These are phyloP conservation scores for Stemphylium beticola DNA, from an alignment of 2,329 filamentous ascomycete species.

Conservation along the genomic window DNA sequence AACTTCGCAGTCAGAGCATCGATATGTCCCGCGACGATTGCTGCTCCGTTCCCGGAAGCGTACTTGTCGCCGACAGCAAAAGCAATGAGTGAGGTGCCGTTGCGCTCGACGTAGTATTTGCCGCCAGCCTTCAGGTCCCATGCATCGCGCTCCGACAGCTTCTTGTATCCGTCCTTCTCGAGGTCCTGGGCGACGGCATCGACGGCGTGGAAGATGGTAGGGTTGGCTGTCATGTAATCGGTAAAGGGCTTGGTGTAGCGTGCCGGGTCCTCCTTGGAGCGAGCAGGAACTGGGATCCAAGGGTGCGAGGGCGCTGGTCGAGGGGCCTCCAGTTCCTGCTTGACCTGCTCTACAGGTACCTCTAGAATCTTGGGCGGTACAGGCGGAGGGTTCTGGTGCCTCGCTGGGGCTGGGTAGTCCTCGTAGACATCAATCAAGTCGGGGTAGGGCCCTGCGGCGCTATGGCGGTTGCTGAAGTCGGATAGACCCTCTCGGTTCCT, in stretches of 20 bases:
- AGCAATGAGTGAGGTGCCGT: slow-evolving; percentile 83
- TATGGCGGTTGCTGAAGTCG: slow-evolving; percentile 32
- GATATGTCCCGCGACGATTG: slow-evolving; percentile 89
- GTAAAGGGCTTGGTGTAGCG: slow-evolving; percentile 82
- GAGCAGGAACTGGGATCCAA: slow-evolving; percentile 23
- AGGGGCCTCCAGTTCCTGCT: slow-evolving; percentile 5
- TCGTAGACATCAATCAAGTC: slow-evolving; percentile 44
- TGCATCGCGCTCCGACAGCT: slow-evolving; percentile 78
- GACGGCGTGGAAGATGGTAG: slow-evolving; percentile 92
- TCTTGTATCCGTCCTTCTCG: slow-evolving; percentile 72
- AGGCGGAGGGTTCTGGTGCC: slow-evolving; percentile 43
- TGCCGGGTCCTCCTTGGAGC: slow-evolving; percentile 38
- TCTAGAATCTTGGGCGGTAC: slow-evolving; percentile 48
- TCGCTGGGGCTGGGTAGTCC: slow-evolving; percentile 23
- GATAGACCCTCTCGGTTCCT: slow-evolving; percentile 12
- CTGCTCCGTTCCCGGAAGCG: slow-evolving; percentile 82
- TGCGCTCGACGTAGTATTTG: slow-evolving; percentile 87
- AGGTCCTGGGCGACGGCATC: slow-evolving; percentile 78
- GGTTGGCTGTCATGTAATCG: slow-evolving; percentile 86
- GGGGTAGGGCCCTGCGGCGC: slow-evolving; percentile 37
- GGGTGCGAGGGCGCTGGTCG: slow-evolving; percentile 22
- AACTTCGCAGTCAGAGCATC: slow-evolving; percentile 88
- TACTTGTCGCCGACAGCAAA: slow-evolving; percentile 84
- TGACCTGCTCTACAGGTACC: slow-evolving; percentile 16
- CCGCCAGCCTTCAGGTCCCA: slow-evolving; percentile 85